phyloP scores from a whole-genome alignment of 2,329 filamentous ascomycete genomes.

The Fusarium sp. region DNA sequence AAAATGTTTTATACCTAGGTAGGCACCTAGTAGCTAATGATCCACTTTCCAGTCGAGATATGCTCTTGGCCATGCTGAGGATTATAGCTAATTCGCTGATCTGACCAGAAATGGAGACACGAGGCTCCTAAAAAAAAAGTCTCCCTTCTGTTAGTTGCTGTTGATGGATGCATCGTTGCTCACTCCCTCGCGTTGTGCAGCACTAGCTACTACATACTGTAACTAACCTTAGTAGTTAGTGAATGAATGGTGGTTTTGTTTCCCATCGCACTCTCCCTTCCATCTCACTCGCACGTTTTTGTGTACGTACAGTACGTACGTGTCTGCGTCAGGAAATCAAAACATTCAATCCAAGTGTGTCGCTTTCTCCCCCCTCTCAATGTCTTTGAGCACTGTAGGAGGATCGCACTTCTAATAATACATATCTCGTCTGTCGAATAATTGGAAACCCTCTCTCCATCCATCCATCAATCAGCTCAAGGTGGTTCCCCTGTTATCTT shows the following conservation, averaged over 20 bases:
- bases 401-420: background rate
- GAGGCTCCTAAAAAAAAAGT: background rate
- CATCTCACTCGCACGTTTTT: slow-evolving; percentile 25
- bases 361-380: background rate
- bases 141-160: slow-evolving; percentile 11
- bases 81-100: slow-evolving; percentile 5
- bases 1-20: background rate
- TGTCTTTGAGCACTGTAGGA: background rate
- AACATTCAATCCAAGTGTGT: slow-evolving; percentile 1
- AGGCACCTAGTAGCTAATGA: too few relatives aligned
- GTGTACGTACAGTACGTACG: slow-evolving; percentile 7
- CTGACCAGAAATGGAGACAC: background rate
- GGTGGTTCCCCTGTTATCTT: slow-evolving; percentile 30
- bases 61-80: background rate
- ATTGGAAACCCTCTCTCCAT: slow-evolving; percentile 24
- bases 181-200: slow-evolving; percentile 11
- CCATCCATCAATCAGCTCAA: slow-evolving; percentile 8
- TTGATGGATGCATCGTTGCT: slow-evolving; percentile 26
- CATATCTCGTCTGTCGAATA: background rate
- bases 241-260: background rate
- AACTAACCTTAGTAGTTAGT: too few relatives aligned
- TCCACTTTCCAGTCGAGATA: background rate
- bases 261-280: slow-evolving; percentile 10
- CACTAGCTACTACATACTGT: too few relatives aligned
- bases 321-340: background rate